Base-by-base conservation (phyloP, 176 grass and related monocot genomes). In the Juncus inflexus region DNA sequence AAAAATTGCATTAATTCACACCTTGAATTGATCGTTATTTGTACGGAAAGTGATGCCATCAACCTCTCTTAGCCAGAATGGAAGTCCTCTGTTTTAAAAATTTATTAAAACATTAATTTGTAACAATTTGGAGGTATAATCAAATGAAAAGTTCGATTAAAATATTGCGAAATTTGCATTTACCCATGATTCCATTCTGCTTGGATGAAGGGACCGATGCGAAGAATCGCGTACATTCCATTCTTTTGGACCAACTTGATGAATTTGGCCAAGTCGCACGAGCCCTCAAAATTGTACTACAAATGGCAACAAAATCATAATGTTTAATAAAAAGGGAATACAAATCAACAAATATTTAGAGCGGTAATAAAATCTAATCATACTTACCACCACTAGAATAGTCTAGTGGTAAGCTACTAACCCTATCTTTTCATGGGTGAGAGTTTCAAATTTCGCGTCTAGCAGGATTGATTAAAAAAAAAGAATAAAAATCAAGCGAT, bases 161-260 rank as follows among this genome's bases (percentile, higher is more conserved):
- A 59, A 49, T 35, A 54, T 28, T 28, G 40, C 15, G n/a, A 53
- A 72, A 40, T 3, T 19, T 4, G 14, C 62, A 83, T 74, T 3
- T 35, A 96, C 91, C 91, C 92, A 74, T 89, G 84, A 40, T 89
- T 91, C 92, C 87, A 91, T 81, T 97, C 87, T 72, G 77, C 87
- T 74, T 89, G 85, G 66, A 91, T 81, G 71, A 89, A 91, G 53
- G 85, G 87, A 28, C 92, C 87, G 3, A 97, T 73, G 28, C 91
- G 78, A 40, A 96, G 69, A 55, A 80, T 36, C 0, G 73, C 84
- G 19, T 78, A 90, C 91, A 96, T 80, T 40, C 65, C 70, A 35
- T 76, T 45, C 19, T 82, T 14, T 47, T 86, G 65, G 38, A 90
- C 62, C 42, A 91, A 3, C 70, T 89, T 89, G 74, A 91, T 13